A percentile compares a stretch with the other conserved stretches of the same genome.
Conservation (phyloP, 2,329 filamentous ascomycete species). For the Biscogniauxia mediterranea region DNA sequence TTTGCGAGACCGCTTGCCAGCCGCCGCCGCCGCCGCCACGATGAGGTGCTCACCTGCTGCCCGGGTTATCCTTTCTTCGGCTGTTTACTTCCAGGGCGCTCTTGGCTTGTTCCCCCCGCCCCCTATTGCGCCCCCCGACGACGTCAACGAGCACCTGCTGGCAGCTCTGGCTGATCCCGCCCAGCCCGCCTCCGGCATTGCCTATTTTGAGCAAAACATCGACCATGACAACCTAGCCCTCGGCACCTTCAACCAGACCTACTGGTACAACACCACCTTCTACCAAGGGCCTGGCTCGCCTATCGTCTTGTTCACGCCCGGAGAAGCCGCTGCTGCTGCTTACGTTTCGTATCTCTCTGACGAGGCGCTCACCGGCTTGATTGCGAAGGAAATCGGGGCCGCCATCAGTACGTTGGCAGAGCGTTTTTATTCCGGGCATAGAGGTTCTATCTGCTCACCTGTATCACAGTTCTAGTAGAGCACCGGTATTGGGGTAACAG, state of each 20-base stretch:
- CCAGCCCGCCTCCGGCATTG: constrained; percentile 13
- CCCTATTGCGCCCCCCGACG: constrained; percentile 15
- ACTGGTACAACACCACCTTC: constrained; percentile 45
- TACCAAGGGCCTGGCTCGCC: constrained; percentile 56
- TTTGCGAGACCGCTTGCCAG: neutral
- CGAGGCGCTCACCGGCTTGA: constrained; percentile 45
- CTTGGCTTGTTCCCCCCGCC: constrained; percentile 17
- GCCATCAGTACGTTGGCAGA: constrained; percentile 35
- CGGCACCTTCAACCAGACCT: constrained; percentile 54
- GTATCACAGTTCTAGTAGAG: constrained; percentile 46
- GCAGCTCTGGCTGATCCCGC: constrained; percentile 16
- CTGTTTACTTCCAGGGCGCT: constrained; percentile 12
- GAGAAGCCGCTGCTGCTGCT: constrained; percentile 45
- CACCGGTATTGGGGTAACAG: constrained; percentile 60
- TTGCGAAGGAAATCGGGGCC: constrained; percentile 51
- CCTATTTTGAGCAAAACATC: constrained; percentile 52
- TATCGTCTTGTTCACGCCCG: constrained; percentile 50
- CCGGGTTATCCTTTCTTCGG: neutral
- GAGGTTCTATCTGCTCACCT: too few species aligned
- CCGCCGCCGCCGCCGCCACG: neutral
- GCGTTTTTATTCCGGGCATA: too few species aligned
- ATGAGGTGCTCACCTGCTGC: constrained; percentile 11
- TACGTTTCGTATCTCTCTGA: constrained; percentile 53
- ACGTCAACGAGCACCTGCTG: constrained; percentile 12
- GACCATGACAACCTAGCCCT: constrained; percentile 56